A percentile compares a stretch with the other conserved stretches of the same genome.
phyloP scores from a whole-genome alignment of 1,139 yeast species.

The Yamadazyma diospyri region DNA sequence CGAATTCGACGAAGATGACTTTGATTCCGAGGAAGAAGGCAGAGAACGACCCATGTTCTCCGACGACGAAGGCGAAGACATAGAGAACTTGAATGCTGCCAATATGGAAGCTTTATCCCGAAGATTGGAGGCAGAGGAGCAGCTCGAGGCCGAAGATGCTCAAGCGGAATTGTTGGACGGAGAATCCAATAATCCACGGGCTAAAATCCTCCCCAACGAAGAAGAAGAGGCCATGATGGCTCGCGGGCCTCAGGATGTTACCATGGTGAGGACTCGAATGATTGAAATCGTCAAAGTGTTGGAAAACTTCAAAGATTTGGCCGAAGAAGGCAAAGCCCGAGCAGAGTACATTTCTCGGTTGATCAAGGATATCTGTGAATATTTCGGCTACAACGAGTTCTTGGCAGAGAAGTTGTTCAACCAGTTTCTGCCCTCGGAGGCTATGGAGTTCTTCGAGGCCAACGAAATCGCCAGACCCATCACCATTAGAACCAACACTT shows the following conservation, averaged over 20 bases:
- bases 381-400: conserved; percentile 94
- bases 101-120: conserved; percentile 82
- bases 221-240: conserved; percentile 52
- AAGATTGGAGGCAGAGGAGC: conserved; percentile 68
- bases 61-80: conserved; percentile 74
- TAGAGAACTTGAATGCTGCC: conserved; percentile 76
- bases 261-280: conserved; percentile 87
- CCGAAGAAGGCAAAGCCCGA: conserved; percentile 85
- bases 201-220: conserved; percentile 60
- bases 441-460: conserved; percentile 97
- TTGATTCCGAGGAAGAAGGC: conserved; percentile 53
- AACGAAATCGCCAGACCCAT: conserved; percentile 96
- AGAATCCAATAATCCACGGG: conserved; percentile 64
- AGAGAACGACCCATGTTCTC: conserved; percentile 79
- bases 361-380: conserved; percentile 80
- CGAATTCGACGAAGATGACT: conserved; percentile 40
- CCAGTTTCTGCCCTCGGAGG: conserved; percentile 90
- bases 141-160: conserved; percentile 72
- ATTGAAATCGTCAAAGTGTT: conserved; percentile 93
- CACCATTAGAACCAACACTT: conserved; percentile 93
- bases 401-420: conserved; percentile 91
- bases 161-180: conserved; percentile 68
- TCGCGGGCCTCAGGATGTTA: conserved; percentile 66
- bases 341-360: conserved; percentile 75
- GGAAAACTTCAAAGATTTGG: conserved; percentile 80